Evolutionary conservation across 805 yeast species (phyloP), one percentile per base, ranked within the genome.

Genomic region (Cephaloascus albidus): DNA sequence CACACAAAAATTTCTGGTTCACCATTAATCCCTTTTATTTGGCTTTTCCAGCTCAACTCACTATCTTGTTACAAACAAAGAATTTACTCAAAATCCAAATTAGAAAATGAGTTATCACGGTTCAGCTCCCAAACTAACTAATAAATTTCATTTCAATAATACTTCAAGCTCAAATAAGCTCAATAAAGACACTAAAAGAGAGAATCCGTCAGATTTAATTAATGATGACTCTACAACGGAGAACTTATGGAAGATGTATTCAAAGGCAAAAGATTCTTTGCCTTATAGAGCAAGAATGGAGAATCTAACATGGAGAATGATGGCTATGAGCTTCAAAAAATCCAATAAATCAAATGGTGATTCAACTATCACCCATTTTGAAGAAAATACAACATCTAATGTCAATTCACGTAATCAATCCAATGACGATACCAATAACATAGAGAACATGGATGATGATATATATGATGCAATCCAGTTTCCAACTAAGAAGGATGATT

Each of bases 301-400:
- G 52, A 88, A 88, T 54, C 58, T 87, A 40, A 79, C 94, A 8
- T 87, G 96, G 96, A 64, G 96, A 43, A 72, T 87, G 76, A 81
- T 87, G 89, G 75, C 70, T 35, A 63, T 81, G 47, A 70, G 61
- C 42, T 39, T 54, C 30, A 45, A 44, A 36, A 36, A 42, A 18
- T 17, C 17, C n/a, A 18, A 36, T 16, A 19, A 33, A 8, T 8
- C 6, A 6, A 23, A 23, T 23, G 12, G 28, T 6, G 12, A 8
- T 8, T 23, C 28, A 23, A 23, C 6, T 8, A 12, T 8, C 28
- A 23, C 28, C 6, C n/a, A n/a, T n/a, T n/a, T n/a, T n/a, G n/a
- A n/a, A n/a, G n/a, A n/a, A n/a, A 12, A 6, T 23, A 23, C 28
- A 12, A 6, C 12, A 8, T 23, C 28, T 23, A 23, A 12, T 12